Percentiles rank a stretch among this genome's conserved stretches.
Conservation (phyloP, 2,329 filamentous ascomycete genomes). For the Mycogone perniciosa region DNA sequence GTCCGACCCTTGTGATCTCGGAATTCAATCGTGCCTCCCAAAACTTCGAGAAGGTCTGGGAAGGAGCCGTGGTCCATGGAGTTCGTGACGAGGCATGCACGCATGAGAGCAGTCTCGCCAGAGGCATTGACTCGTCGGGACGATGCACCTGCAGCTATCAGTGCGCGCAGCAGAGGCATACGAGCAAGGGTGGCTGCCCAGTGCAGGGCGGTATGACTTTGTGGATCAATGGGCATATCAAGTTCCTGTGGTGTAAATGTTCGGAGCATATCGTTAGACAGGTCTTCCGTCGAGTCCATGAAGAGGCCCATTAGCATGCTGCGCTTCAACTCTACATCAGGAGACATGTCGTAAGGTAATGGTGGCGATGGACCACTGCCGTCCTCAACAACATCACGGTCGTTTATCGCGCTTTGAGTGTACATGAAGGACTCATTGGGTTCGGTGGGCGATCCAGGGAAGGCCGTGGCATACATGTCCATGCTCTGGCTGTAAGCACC, state of each 20-base stretch:
- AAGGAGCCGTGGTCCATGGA: constrained; percentile 89
- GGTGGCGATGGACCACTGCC: constrained; percentile 58
- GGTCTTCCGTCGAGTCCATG: constrained; percentile 67
- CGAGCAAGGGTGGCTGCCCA: constrained; percentile 94
- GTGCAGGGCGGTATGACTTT: constrained; percentile 84
- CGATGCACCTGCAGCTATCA: constrained; percentile 79
- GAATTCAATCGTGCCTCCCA: constrained; percentile 85
- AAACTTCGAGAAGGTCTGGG: constrained; percentile 79
- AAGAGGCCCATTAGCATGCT: constrained; percentile 78
- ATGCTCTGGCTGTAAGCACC: constrained; percentile 45
- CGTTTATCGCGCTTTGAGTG: constrained; percentile 42
- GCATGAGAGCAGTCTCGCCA: constrained; percentile 89
- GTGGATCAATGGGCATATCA: constrained; percentile 86
- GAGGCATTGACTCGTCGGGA: constrained; percentile 82
- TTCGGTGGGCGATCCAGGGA: constrained; percentile 71
- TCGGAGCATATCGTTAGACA: constrained; percentile 66
- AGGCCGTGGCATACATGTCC: constrained; percentile 39
- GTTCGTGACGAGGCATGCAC: constrained; percentile 88
- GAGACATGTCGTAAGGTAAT: constrained; percentile 52
- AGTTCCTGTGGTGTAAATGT: constrained; percentile 73
- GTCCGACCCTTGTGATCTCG: constrained; percentile 85
- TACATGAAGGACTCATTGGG: constrained; percentile 75
- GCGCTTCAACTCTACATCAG: constrained; percentile 72
- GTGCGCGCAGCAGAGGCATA: constrained; percentile 70
- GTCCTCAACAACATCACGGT: constrained; percentile 39